Base-by-base conservation (phyloP, 768 basidiomycete genomes). In the Pleurotus eryngii region DNA sequence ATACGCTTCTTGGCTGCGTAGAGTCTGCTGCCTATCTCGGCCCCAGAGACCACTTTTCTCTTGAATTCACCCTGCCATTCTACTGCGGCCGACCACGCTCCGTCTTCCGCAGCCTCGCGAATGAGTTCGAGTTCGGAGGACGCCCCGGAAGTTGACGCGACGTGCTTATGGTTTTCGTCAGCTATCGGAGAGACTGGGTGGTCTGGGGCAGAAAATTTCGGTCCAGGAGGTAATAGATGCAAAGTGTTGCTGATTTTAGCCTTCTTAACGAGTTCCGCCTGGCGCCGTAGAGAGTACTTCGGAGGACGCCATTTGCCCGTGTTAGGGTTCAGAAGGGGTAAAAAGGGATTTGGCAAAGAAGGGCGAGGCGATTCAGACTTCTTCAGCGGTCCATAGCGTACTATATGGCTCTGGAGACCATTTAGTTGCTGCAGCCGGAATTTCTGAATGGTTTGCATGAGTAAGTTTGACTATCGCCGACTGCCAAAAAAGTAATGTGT, bases 1-100 rank as follows among this genome's bases (percentile, higher is more conserved):
- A 93, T 93, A 60, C 81, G 76, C 78, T 84, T 88, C 81, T 81
- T 89, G 57, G 78, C 84, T 8, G 86, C 83, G 61, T 93, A 94
- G 62, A 92, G 70, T 55, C 82, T 78, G 24, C 42, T 55, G 37
- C 87, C 87, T 64, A 77, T 64, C 58, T 85, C 76, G 50, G 80
- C 72, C 56, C 87, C 82, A 57, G 74, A 66, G 27, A 74, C 73
- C 40, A 66, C 67, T 67, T 75, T 78, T 55, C 71, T 68, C 63
- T 71, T 67, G 18, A 65, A 60, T 30, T 70, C 70, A 60, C 83
- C 83, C 17, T 74, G 76, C 72, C 81, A 82, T 4, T 66, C 65
- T 3, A 80, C 65, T 5, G 68, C 64, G 27, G 63, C 58, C 38
- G 64, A 59, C 77, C 75, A 75, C n/a, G 63, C 57, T 27, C 55